A percentile compares a stretch with the other conserved stretches of the same genome.
Evolutionary conservation across 441 rosid species (phyloP).

Genomic region (Pelargonium australe): DNA sequence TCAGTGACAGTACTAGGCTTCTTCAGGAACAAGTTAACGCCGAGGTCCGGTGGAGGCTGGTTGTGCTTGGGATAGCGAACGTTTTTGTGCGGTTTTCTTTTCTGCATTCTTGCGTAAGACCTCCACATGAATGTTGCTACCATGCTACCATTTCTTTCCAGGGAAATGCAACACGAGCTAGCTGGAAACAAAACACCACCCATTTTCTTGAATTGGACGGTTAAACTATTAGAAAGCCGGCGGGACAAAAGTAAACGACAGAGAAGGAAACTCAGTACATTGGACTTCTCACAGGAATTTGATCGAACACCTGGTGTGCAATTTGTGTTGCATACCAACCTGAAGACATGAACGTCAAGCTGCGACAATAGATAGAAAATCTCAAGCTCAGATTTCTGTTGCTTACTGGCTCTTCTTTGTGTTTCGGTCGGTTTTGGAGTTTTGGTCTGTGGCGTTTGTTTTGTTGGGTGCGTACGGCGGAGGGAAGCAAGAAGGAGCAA

Average conservation of each 20-base stretch:
- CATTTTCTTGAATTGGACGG: slow-evolving; percentile 9
- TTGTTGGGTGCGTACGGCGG: no score
- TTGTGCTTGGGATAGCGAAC: slow-evolving; percentile 53
- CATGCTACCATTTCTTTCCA: neutral
- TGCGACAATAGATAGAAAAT: no score
- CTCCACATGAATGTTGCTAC: slow-evolving; percentile 16
- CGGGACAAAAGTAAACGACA: neutral
- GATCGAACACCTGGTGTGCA: slow-evolving; percentile 23
- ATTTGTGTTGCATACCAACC: no score
- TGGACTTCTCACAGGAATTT: slow-evolving; percentile 11
- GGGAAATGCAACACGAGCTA: slow-evolving; percentile 2
- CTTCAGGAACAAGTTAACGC: slow-evolving; percentile 65
- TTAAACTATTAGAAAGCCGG: neutral
- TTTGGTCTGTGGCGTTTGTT: no score
- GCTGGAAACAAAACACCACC: slow-evolving; percentile 13
- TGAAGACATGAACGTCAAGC: no score
- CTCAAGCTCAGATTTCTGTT: no score
- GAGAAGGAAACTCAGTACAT: neutral
- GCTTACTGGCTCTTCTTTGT: no score
- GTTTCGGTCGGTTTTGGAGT: no score
- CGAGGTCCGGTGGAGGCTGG: slow-evolving; percentile 78
- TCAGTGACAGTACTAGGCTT: slow-evolving; percentile 32
- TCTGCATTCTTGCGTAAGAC: slow-evolving; percentile 24
- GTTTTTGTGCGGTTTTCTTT: slow-evolving; percentile 48
- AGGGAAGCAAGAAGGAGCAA: no score